These are phyloP conservation scores for Punica granatum DNA, from an alignment of 345 rosid species.

Conservation along the genomic window DNA sequence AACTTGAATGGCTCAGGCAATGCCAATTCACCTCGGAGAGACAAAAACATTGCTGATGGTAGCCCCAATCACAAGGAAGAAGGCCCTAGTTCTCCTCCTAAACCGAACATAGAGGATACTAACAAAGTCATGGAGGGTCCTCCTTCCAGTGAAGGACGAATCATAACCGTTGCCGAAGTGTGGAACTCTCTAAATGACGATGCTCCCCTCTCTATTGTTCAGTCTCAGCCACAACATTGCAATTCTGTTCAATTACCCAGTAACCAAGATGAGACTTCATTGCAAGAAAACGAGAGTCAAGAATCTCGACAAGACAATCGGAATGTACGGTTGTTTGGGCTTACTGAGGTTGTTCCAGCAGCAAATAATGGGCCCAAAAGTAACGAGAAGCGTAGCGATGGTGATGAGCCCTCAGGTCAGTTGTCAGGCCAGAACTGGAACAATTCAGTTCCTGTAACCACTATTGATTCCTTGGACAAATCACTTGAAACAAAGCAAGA, in stretches of 20 bases:
- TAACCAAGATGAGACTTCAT: conserved; percentile 3
- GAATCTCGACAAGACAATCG: conserved; percentile 15
- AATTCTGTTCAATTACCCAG: not conserved
- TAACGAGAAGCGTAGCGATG: conserved; percentile 26
- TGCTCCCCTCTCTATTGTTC: conserved; percentile 21
- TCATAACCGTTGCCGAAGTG: conserved; percentile 4
- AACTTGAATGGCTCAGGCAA: conserved; percentile 18
- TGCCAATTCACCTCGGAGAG: conserved; percentile 15
- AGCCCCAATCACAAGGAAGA: conserved; percentile 20
- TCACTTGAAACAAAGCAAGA: conserved; percentile 34
- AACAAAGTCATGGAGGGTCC: not conserved
- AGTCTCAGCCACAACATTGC: conserved; percentile 9
- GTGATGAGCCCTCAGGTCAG: conserved; percentile 35
- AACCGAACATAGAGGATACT: conserved; percentile 1
- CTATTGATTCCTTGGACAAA: conserved; percentile 29
- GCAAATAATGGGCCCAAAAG: conserved; percentile 11
- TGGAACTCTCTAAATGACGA: conserved; percentile 16
- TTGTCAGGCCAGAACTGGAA: conserved; percentile 33
- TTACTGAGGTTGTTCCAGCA: conserved; percentile 11
- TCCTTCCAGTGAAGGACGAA: conserved; percentile 3
- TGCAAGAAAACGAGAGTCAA: conserved; percentile 6
- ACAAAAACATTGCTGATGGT: conserved; percentile 21
- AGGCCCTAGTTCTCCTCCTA: conserved; percentile 19
- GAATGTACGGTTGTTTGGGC: conserved; percentile 16
- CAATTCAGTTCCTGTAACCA: conserved; percentile 26